These are phyloP conservation scores for Exophiala sideris DNA, from an alignment of 2,329 filamentous ascomycete species.

Conservation along the genomic window DNA sequence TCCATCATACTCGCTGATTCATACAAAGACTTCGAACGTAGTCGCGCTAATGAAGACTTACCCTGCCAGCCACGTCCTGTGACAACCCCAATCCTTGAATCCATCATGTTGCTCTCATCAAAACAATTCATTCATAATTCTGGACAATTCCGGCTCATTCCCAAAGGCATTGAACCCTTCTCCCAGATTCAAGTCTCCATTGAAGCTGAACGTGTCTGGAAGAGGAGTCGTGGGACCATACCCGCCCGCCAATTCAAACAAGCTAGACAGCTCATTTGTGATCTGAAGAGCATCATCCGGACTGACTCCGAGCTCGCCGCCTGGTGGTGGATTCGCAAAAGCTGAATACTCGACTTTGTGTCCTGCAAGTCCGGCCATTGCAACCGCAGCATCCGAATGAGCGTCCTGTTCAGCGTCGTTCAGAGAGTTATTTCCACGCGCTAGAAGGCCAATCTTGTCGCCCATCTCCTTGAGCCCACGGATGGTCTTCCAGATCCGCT, in stretches of 20 bases:
- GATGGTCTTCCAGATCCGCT: constrained; percentile 63
- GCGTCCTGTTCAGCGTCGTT: constrained; percentile 47
- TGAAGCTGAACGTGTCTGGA: constrained; percentile 34
- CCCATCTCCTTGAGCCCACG: constrained; percentile 61
- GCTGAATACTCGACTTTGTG: constrained; percentile 58
- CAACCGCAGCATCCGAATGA: constrained; percentile 60
- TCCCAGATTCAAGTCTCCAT: constrained; percentile 28
- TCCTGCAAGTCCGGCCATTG: constrained; percentile 63
- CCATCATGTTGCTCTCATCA: constrained; percentile 29
- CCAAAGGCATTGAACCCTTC: constrained; percentile 39
- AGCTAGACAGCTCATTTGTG: constrained; percentile 57
- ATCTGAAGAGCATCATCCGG: constrained; percentile 59
- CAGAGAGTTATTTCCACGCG: constrained; percentile 23
- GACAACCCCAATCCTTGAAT: too few species aligned
- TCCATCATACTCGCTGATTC: too few species aligned
- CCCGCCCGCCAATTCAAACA: constrained; percentile 62
- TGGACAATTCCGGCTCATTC: constrained; percentile 58
- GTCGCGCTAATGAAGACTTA: too few species aligned
- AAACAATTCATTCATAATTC: constrained; percentile 59
- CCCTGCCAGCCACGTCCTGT: too few species aligned
- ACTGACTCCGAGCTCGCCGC: constrained; percentile 47
- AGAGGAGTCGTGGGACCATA: constrained; percentile 36
- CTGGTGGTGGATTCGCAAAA: constrained; percentile 35
- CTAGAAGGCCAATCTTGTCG: constrained; percentile 56
- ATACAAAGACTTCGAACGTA: too few species aligned